A percentile compares a stretch with the other conserved stretches of the same genome.
Conservation (phyloP, 345 rosid species). For the Acer saccharum region DNA sequence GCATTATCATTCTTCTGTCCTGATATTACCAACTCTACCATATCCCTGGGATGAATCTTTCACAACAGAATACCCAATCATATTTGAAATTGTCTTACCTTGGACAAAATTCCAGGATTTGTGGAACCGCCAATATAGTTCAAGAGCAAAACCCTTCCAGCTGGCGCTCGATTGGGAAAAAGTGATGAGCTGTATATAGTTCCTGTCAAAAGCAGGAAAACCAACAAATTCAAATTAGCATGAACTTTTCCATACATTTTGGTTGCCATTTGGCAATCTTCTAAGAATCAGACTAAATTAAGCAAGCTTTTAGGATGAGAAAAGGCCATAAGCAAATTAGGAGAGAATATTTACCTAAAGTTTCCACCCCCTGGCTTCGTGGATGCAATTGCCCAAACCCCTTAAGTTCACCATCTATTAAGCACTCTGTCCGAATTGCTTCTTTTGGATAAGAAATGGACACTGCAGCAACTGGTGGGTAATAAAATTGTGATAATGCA, state of each 20-base stretch:
- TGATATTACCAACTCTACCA: neutral
- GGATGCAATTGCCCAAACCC: constrained; percentile 99
- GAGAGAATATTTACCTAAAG: constrained; percentile 56
- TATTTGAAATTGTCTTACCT: constrained; percentile 43
- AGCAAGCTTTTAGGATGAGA: neutral
- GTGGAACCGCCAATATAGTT: constrained; percentile 91
- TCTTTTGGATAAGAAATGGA: constrained; percentile 87
- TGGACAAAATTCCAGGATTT: constrained; percentile 72
- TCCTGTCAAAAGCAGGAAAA: constrained; percentile 43
- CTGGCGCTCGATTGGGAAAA: constrained; percentile 87
- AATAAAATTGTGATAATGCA: constrained; percentile 76
- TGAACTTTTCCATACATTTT: neutral
- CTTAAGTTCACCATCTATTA: constrained; percentile 86
- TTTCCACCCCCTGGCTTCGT: constrained; percentile 96
- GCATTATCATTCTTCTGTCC: neutral
- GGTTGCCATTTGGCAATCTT: neutral
- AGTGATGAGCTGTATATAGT: constrained; percentile 94
- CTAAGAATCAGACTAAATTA: neutral
- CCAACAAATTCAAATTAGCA: neutral
- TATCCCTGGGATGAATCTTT: neutral
- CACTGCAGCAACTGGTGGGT: constrained; percentile 97
- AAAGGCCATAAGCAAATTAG: neutral
- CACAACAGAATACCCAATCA: neutral
- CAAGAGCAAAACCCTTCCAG: constrained; percentile 73
- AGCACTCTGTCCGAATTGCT: constrained; percentile 72